Evolutionary conservation across 306 rosid genomes (phyloP).

Genomic region (Crotalaria pallida): DNA sequence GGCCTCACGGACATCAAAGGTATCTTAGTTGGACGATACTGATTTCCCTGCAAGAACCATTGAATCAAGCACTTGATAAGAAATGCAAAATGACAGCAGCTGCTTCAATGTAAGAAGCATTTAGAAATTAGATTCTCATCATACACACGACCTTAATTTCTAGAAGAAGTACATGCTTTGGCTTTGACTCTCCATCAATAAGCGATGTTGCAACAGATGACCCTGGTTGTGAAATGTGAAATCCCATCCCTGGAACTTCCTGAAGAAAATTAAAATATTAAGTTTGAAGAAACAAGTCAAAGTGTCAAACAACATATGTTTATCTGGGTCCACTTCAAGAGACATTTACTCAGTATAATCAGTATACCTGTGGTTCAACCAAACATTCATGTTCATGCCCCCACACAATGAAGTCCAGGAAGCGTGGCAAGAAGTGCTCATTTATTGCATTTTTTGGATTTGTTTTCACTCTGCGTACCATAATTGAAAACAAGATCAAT

Average conservation of each 20-base stretch:
- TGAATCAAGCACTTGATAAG: slow-evolving; percentile 14
- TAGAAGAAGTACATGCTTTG: slow-evolving; percentile 87
- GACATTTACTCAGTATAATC: not conserved
- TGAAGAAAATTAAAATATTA: slow-evolving; percentile 31
- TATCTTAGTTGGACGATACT: slow-evolving; percentile 95
- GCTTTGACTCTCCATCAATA: slow-evolving; percentile 98
- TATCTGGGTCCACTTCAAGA: not conserved
- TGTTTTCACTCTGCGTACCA: slow-evolving; percentile 76
- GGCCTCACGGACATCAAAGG: slow-evolving; percentile 92
- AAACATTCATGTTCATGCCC: slow-evolving; percentile 99
- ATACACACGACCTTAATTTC: slow-evolving; percentile 80
- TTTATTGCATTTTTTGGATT: slow-evolving; percentile 98
- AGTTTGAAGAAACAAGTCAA: slow-evolving; percentile 6
- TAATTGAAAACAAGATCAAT: slow-evolving; percentile 20
- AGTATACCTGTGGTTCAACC: slow-evolving; percentile 83
- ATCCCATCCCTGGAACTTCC: slow-evolving; percentile 99
- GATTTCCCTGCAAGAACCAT: slow-evolving; percentile 67
- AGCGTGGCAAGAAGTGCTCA: slow-evolving; percentile 92
- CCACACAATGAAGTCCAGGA: slow-evolving; percentile 96
- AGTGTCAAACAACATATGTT: not conserved
- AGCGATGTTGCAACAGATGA: slow-evolving; percentile 98
- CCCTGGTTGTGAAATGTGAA: slow-evolving; percentile 98
- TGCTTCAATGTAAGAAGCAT: slow-evolving; percentile 12
- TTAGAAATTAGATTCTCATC: slow-evolving; percentile 7
- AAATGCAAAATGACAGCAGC: not conserved